These are phyloP conservation scores for Phytophthora megakarya DNA, from an alignment of 352 stramenopile species.

Conservation along the genomic window DNA sequence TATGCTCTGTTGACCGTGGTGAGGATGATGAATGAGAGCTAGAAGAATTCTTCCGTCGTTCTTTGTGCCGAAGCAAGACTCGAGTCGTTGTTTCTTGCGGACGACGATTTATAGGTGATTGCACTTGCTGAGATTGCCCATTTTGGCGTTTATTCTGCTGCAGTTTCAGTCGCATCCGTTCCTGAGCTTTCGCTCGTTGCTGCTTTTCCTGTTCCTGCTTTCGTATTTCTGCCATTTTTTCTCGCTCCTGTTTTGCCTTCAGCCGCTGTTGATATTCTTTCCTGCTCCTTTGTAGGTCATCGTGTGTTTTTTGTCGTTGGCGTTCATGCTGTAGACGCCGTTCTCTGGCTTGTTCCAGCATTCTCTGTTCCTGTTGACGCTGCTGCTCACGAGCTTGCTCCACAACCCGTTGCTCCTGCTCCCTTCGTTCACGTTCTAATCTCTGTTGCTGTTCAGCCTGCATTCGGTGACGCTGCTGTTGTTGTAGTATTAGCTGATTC, in stretches of 20 bases:
- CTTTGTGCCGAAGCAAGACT: slow-evolving; percentile 7
- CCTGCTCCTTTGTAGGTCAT: slow-evolving; percentile 33
- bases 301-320: slow-evolving; percentile 26
- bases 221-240: slow-evolving; percentile 29
- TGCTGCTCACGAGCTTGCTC: slow-evolving; percentile 20
- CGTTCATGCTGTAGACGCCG: slow-evolving; percentile 28
- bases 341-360: slow-evolving; percentile 18
- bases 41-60: background rate
- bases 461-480: slow-evolving; percentile 22
- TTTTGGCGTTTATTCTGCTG: slow-evolving; percentile 22
- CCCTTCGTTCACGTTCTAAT: slow-evolving; percentile 17
- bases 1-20: slow-evolving; percentile 12
- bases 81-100: background rate
- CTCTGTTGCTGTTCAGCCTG: slow-evolving; percentile 16
- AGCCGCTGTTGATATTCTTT: slow-evolving; percentile 39
- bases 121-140: background rate
- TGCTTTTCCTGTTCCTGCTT: slow-evolving; percentile 19
- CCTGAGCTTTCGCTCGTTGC: slow-evolving; percentile 26
- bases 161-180: slow-evolving; percentile 28
- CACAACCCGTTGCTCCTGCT: slow-evolving; percentile 3
- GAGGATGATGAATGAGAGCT: background rate
- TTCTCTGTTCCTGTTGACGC: slow-evolving; percentile 10
- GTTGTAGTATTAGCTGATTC: slow-evolving; percentile 14
- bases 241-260: slow-evolving; percentile 26
- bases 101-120: background rate